Evolutionary conservation across 1,139 yeast genomes (phyloP).

Genomic region (Suhomyces chickasaworum): DNA sequence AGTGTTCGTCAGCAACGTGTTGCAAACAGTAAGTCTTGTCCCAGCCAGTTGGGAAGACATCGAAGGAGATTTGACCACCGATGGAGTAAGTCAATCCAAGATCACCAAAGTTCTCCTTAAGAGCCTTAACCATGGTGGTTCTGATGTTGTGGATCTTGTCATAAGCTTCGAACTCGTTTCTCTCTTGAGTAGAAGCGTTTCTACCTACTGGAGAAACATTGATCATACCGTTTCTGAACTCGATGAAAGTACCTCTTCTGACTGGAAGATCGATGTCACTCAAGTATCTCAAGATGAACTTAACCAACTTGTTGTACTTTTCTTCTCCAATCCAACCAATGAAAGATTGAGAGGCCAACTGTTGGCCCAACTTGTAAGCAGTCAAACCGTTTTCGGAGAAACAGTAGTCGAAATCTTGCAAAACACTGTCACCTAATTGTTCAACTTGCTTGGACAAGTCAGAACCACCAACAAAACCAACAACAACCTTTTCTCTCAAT

Average conservation of each 20-base stretch:
- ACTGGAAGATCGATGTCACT: constrained; percentile 86
- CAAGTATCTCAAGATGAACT: constrained; percentile 82
- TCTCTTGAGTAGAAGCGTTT: constrained; percentile 91
- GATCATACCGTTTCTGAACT: constrained; percentile 99
- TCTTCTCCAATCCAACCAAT: constrained; percentile 95
- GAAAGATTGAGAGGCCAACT: constrained; percentile 90
- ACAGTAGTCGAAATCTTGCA: constrained; percentile 87
- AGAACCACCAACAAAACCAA: constrained; percentile 98
- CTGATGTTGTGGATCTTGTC: constrained; percentile 82
- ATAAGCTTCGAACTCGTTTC: constrained; percentile 84
- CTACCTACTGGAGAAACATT: constrained; percentile 98
- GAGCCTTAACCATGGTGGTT: constrained; percentile 77
- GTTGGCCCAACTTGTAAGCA: constrained; percentile 88
- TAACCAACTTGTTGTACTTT: constrained; percentile 84
- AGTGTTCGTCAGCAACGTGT: constrained; percentile 84
- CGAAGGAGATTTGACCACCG: constrained; percentile 99
- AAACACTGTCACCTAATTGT: constrained; percentile 82
- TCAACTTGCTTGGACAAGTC: constrained; percentile 93
- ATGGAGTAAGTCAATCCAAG: constrained; percentile 89
- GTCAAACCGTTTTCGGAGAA: constrained; percentile 98
- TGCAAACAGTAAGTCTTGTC: constrained; percentile 97
- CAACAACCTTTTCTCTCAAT: constrained; percentile 85
- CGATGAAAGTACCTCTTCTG: constrained; percentile 96
- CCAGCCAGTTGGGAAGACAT: constrained; percentile 99
- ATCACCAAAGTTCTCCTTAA: constrained; percentile 81